Conservation (phyloP, 768 basidiomycete species). For the Podaxis rugospora region DNA sequence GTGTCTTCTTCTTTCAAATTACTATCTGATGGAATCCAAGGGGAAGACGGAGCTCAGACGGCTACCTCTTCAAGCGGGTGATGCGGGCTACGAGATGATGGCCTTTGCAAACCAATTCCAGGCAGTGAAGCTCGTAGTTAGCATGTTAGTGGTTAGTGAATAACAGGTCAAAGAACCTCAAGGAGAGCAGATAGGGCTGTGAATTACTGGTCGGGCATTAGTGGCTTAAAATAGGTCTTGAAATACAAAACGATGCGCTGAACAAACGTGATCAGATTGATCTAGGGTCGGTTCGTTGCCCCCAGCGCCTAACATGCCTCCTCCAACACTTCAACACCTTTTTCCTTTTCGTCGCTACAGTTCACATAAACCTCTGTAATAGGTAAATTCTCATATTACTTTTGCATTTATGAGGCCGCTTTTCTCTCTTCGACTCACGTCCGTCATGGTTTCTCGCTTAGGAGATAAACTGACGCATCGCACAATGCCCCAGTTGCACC, state of each 20-base stretch:
- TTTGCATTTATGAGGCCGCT: not conserved
- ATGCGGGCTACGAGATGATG: not conserved
- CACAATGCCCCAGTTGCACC: not conserved
- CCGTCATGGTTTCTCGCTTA: not conserved
- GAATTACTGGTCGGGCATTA: not conserved
- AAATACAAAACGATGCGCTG: not conserved
- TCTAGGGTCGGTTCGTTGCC: not conserved
- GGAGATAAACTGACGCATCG: not conserved
- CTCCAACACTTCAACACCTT: not conserved
- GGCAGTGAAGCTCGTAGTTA: not conserved
- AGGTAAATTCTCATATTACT: constrained; percentile 1
- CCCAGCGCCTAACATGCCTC: not conserved
- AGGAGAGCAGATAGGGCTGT: too few relatives aligned
- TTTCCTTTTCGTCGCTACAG: not conserved
- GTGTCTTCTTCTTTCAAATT: not conserved
- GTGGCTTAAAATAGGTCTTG: not conserved
- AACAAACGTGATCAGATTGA: not conserved
- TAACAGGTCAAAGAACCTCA: not conserved
- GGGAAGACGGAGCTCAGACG: not conserved
- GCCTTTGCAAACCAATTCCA: not conserved
- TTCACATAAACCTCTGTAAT: not conserved
- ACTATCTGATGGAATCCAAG: not conserved
- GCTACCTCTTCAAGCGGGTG: not conserved
- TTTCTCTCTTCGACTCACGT: not conserved
- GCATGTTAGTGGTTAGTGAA: not conserved